Percentiles rank a stretch among this genome's conserved stretches.
Evolutionary conservation across 345 rosid species (phyloP).

Genomic region (Sonneratia caseolaris): DNA sequence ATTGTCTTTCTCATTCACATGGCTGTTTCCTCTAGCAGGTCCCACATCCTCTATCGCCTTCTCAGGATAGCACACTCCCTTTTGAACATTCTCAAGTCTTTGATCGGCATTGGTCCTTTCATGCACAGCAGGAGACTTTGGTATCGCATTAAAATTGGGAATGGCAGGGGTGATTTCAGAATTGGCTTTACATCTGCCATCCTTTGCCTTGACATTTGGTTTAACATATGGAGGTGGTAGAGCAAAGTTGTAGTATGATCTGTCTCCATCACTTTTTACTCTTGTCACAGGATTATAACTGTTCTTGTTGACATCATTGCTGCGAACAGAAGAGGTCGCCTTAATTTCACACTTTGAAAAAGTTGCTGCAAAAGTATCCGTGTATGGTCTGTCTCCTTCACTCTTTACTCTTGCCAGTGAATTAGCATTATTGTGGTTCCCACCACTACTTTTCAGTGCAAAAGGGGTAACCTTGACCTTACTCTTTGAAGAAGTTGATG

Average conservation of each 20-base stretch:
- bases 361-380: neutral
- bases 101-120: constrained; percentile 12
- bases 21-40: constrained; percentile 17
- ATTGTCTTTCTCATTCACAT: constrained; percentile 11
- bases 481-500: no score
- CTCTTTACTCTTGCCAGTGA: constrained; percentile 17
- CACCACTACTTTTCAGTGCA: constrained; percentile 17
- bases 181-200: constrained; percentile 18
- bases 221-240: constrained; percentile 31
- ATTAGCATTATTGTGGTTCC: constrained; percentile 18
- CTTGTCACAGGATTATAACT: constrained; percentile 17
- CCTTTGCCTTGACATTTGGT: constrained; percentile 28
- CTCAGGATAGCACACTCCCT: constrained; percentile 18
- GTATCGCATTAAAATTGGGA: constrained; percentile 16
- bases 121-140: constrained; percentile 24
- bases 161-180: constrained; percentile 4
- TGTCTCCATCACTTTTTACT: constrained; percentile 27
- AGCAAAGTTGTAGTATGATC: constrained; percentile 27
- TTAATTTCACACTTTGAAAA: constrained; percentile 3
- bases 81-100: constrained; percentile 21
- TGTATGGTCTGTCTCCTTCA: constrained; percentile 33
- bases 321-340: constrained; percentile 17
- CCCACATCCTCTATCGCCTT: constrained; percentile 19
- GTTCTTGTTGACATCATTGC: constrained; percentile 16
- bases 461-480: constrained; percentile 12